phyloP scores from a whole-genome alignment of 768 basidiomycete genomes.

The Naganishia kalamii region DNA sequence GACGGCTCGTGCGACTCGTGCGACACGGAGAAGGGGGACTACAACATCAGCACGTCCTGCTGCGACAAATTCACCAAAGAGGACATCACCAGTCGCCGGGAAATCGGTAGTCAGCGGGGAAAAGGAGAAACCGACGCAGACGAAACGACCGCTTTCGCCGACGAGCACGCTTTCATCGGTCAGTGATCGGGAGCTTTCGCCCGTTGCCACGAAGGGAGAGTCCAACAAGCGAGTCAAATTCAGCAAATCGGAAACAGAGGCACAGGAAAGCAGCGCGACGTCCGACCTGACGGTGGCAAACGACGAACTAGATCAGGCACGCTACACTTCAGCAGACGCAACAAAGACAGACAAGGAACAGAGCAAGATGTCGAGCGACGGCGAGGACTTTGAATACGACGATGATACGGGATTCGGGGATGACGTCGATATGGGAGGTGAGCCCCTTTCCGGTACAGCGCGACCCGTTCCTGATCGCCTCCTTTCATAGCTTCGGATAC shows the following conservation, averaged over 20 bases:
- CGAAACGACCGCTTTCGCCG: background rate
- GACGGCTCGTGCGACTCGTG: background rate
- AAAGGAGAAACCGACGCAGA: background rate
- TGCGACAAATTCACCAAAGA: too few relatives aligned
- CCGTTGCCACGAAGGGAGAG: background rate
- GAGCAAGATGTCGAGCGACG: slow-evolving; percentile 19
- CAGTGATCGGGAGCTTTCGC: background rate
- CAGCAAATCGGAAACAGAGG: background rate
- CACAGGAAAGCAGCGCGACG: background rate
- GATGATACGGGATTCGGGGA: slow-evolving; percentile 20
- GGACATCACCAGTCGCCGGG: background rate
- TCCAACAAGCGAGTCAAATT: background rate
- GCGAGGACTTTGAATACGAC: slow-evolving; percentile 18
- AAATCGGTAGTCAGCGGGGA: background rate
- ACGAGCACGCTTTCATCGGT: background rate
- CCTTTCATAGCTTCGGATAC: slow-evolving; percentile 7
- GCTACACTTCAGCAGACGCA: background rate
- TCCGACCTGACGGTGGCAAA: background rate
- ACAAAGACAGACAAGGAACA: background rate
- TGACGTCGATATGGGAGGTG: slow-evolving; percentile 13
- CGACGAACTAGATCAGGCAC: background rate
- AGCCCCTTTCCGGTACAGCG: background rate
- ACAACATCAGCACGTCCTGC: too few relatives aligned
- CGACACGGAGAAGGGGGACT: background rate
- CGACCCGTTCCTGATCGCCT: background rate